A percentile compares a stretch with the other conserved stretches of the same genome.
These are phyloP conservation scores for Trichophyton mentagrophytes DNA, from an alignment of 2,329 filamentous ascomycete genomes.

Conservation along the genomic window DNA sequence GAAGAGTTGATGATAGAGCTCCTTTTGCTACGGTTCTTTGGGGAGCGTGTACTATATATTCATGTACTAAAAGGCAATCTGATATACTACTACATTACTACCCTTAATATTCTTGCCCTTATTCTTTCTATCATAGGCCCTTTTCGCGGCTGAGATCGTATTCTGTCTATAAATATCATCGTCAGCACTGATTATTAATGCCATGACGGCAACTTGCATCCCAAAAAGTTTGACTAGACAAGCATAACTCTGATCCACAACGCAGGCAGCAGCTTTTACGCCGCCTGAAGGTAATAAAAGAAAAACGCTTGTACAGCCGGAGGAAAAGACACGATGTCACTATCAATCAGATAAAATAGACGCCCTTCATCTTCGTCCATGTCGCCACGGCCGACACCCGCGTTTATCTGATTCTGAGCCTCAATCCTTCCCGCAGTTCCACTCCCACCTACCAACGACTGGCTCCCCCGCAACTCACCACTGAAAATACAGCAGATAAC, in stretches of 20 bases:
- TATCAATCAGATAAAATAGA: background rate
- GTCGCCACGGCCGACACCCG: background rate
- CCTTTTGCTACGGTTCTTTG: background rate
- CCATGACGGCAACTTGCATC: background rate
- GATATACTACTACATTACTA: background rate
- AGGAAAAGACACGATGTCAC: background rate
- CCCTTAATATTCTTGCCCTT: too few species aligned
- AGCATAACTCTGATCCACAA: background rate
- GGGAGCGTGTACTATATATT: slow-evolving; percentile 3
- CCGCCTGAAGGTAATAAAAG: background rate
- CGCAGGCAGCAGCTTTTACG: slow-evolving; percentile 2
- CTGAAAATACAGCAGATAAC: background rate
- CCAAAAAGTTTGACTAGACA: background rate
- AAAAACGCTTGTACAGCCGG: background rate
- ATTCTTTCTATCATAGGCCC: background rate
- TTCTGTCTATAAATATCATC: background rate
- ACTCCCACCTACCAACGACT: background rate
- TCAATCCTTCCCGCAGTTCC: background rate
- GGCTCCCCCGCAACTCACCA: background rate
- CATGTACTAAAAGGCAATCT: slow-evolving; percentile 1
- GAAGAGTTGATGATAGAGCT: background rate
- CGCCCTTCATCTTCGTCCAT: background rate
- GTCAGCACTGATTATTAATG: background rate
- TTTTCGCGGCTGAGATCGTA: too few species aligned
- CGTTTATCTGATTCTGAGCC: background rate